A percentile compares a stretch with the other conserved stretches of the same genome.
Conservation (phyloP, 352 stramenopile species). For the Stramenopiles sp. region DNA sequence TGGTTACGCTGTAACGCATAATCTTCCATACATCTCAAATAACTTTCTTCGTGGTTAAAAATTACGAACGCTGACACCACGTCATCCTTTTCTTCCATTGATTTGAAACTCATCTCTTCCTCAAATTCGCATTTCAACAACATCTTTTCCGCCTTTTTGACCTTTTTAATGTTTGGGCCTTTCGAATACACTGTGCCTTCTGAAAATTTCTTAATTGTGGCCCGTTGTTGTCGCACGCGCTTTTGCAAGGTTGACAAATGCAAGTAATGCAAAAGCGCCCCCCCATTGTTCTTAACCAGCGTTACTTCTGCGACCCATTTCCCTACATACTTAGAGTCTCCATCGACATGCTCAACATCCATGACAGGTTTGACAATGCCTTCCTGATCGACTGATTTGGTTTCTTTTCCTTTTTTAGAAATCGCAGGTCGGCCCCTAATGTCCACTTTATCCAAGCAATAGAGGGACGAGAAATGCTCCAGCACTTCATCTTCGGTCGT, state of each 20-base stretch:
- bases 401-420: neutral
- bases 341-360: neutral
- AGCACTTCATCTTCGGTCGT: neutral
- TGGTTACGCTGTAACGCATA: neutral
- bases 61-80: neutral
- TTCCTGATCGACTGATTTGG: neutral
- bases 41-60: slow-evolving; percentile 8
- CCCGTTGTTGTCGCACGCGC: neutral
- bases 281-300: neutral
- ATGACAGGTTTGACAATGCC: neutral
- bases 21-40: slow-evolving; percentile 3
- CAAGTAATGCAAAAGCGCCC: neutral
- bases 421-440: neutral
- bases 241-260: neutral
- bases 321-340: neutral
- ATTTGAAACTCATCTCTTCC: neutral
- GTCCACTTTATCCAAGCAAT: neutral
- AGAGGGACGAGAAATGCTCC: neutral
- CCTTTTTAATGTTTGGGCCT: neutral
- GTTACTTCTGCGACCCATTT: slow-evolving; percentile 1
- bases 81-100: neutral
- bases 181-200: neutral
- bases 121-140: neutral
- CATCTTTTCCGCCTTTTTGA: neutral
- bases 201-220: neutral